phyloP scores from a whole-genome alignment of 2,329 filamentous ascomycete genomes.

The Xylaria sp. region DNA sequence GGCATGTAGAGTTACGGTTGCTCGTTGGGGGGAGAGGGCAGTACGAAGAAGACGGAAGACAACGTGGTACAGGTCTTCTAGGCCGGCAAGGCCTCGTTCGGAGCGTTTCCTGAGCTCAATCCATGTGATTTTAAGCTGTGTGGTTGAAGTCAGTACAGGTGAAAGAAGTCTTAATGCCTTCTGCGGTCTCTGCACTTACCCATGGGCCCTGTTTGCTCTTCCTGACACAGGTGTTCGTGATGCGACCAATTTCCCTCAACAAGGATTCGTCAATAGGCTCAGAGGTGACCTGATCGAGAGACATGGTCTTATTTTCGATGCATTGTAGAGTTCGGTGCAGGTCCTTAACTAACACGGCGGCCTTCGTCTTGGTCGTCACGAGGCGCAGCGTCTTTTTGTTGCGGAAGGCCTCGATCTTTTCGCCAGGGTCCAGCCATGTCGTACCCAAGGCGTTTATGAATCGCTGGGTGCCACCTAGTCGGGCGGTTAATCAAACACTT shows the following conservation, averaged over 20 bases:
- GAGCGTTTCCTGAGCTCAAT: slow-evolving; percentile 34
- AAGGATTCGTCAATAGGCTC: slow-evolving; percentile 29
- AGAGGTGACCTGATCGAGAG: slow-evolving; percentile 28
- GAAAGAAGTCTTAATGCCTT: not conserved
- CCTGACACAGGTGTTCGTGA: slow-evolving; percentile 40
- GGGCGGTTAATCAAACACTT: slow-evolving; percentile 9
- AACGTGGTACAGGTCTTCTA: slow-evolving; percentile 48
- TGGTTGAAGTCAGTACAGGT: slow-evolving; percentile 7
- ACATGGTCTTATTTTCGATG: slow-evolving; percentile 30
- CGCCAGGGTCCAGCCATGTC: slow-evolving; percentile 38
- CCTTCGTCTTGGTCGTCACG: slow-evolving; percentile 40
- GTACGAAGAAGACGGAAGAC: slow-evolving; percentile 50
- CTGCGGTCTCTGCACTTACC: slow-evolving; percentile 25
- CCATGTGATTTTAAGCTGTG: slow-evolving; percentile 46
- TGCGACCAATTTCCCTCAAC: slow-evolving; percentile 41
- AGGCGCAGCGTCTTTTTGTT: slow-evolving; percentile 39
- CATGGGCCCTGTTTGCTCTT: slow-evolving; percentile 20
- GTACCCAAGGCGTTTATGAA: slow-evolving; percentile 40
- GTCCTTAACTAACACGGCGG: slow-evolving; percentile 40
- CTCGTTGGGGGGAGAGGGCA: slow-evolving; percentile 31
- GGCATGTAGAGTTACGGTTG: slow-evolving; percentile 28
- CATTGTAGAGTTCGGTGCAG: slow-evolving; percentile 37
- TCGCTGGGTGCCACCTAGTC: slow-evolving; percentile 39
- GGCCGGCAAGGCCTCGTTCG: slow-evolving; percentile 5
- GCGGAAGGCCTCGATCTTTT: slow-evolving; percentile 42